Conservation (phyloP, 1,284 basidiomycete species). For the Omphalotus olearius region DNA sequence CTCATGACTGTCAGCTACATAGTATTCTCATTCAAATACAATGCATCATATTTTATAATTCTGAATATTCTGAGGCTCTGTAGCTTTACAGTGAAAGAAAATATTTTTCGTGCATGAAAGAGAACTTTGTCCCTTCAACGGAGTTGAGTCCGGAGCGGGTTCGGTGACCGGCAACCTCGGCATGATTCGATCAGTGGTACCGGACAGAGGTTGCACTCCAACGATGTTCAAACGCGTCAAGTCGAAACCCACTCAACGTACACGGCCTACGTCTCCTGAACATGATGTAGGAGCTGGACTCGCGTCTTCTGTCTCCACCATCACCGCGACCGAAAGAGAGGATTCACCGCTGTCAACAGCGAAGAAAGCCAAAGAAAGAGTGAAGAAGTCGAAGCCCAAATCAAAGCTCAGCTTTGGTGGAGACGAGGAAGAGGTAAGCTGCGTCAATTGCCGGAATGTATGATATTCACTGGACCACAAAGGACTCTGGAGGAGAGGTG, state of each 20-base stretch:
- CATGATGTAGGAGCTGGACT: slow-evolving; percentile 21
- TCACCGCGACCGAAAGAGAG: slow-evolving; percentile 8
- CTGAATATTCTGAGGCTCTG: too few relatives aligned
- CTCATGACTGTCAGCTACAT: too few relatives aligned
- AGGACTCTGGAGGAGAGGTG: slow-evolving; percentile 52
- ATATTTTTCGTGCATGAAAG: too few relatives aligned
- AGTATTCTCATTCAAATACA: too few relatives aligned
- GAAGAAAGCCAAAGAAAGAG: slow-evolving; percentile 65
- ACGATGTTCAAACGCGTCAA: slow-evolving; percentile 44
- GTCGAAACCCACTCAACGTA: slow-evolving; percentile 47
- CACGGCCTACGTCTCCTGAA: slow-evolving; percentile 40
- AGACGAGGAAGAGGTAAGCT: slow-evolving; percentile 71
- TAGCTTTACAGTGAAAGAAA: too few relatives aligned
- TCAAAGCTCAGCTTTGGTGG: slow-evolving; percentile 79
- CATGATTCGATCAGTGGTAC: too few relatives aligned
- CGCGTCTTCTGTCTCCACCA: slow-evolving; percentile 5
- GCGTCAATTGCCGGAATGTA: slow-evolving; percentile 11
- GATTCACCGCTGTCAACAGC: slow-evolving; percentile 56
- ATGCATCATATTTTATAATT: too few relatives aligned
- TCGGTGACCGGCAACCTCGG: too few relatives aligned
- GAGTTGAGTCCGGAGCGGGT: too few relatives aligned
- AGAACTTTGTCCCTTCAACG: too few relatives aligned
- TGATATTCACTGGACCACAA: not conserved
- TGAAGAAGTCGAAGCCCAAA: slow-evolving; percentile 58
- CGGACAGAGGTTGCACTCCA: too few relatives aligned